phyloP scores from a whole-genome alignment of 1,139 yeast genomes.

The Suhomyces coccinellae region DNA sequence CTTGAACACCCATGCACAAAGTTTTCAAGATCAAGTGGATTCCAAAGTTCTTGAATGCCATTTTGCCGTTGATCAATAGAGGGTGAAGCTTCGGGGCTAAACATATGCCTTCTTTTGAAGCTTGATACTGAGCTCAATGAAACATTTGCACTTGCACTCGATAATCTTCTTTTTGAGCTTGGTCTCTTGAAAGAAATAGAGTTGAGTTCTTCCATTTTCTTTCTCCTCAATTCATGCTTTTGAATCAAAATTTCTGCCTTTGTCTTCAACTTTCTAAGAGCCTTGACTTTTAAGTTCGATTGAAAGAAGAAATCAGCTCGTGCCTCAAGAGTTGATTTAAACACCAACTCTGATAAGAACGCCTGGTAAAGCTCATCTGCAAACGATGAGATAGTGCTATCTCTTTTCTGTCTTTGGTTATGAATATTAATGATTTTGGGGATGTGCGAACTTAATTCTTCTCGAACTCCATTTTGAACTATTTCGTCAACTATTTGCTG shows the following conservation, averaged over 20 bases:
- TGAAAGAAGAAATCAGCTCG: conserved; percentile 39
- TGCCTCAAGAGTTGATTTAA: conserved; percentile 40
- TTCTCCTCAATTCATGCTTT: conserved; percentile 26
- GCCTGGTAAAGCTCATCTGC: conserved; percentile 55
- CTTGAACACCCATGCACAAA: conserved; percentile 27
- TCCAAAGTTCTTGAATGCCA: conserved; percentile 43
- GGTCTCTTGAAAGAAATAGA: conserved; percentile 30
- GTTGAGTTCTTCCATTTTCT: conserved; percentile 47
- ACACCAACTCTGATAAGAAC: conserved; percentile 57
- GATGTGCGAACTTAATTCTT: conserved; percentile 29
- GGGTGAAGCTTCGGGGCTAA: conserved; percentile 7
- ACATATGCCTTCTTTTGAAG: conserved; percentile 16
- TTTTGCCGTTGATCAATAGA: conserved; percentile 28
- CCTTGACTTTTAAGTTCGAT: conserved; percentile 24
- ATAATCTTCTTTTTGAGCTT: conserved; percentile 23
- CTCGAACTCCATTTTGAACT: conserved; percentile 30
- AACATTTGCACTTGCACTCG: conserved; percentile 15
- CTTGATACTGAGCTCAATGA: conserved; percentile 10
- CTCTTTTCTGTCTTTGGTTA: conserved; percentile 26
- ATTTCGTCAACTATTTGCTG: conserved; percentile 28
- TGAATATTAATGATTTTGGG: conserved; percentile 27
- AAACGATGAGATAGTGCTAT: conserved; percentile 35
- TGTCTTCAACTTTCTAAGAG: conserved; percentile 24
- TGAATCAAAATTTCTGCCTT: conserved; percentile 27
- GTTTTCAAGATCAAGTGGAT: conserved; percentile 33